A percentile compares a stretch with the other conserved stretches of the same genome.
Conservation (phyloP, 495 filamentous ascomycete genomes). For the Coniosporium apollinis region DNA sequence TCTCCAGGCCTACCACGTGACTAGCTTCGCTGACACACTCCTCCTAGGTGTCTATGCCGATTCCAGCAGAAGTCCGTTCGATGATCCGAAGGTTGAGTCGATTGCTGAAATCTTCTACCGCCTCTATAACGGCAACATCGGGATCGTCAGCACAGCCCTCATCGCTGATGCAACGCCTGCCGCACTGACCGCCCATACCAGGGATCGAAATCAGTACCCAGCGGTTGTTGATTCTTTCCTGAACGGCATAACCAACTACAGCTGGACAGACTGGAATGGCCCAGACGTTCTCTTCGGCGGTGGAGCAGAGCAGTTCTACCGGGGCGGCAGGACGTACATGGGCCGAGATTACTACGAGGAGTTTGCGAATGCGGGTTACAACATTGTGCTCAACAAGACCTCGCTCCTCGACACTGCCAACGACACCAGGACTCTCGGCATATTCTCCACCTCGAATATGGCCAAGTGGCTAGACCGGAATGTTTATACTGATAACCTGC, state of each 20-base stretch:
- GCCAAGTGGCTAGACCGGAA: constrained; percentile 57
- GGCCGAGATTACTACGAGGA: constrained; percentile 50
- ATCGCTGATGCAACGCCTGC: constrained; percentile 60
- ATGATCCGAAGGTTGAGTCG: constrained; percentile 66
- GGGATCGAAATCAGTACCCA: constrained; percentile 42
- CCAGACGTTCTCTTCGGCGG: constrained; percentile 59
- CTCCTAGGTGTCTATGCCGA: constrained; percentile 52
- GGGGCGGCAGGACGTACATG: constrained; percentile 33
- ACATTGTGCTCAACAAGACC: constrained; percentile 48
- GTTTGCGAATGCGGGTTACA: constrained; percentile 49
- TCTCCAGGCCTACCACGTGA: no score
- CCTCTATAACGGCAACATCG: constrained; percentile 36
- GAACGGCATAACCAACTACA: constrained; percentile 33
- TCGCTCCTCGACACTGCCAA: constrained; percentile 34
- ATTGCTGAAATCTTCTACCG: constrained; percentile 55
- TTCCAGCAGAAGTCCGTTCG: constrained; percentile 43
- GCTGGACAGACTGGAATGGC: constrained; percentile 48
- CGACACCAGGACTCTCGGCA: constrained; percentile 42
- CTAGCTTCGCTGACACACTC: no score
- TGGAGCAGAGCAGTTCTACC: constrained; percentile 56
- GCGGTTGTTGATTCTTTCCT: constrained; percentile 38
- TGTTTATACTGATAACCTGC: constrained; percentile 40
- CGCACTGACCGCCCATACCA: constrained; percentile 48
- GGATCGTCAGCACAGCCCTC: constrained; percentile 49
- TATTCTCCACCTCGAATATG: constrained; percentile 49